Conservation (phyloP, 1,284 basidiomycete genomes). For the Cutaneotrichosporon arboriforme region DNA sequence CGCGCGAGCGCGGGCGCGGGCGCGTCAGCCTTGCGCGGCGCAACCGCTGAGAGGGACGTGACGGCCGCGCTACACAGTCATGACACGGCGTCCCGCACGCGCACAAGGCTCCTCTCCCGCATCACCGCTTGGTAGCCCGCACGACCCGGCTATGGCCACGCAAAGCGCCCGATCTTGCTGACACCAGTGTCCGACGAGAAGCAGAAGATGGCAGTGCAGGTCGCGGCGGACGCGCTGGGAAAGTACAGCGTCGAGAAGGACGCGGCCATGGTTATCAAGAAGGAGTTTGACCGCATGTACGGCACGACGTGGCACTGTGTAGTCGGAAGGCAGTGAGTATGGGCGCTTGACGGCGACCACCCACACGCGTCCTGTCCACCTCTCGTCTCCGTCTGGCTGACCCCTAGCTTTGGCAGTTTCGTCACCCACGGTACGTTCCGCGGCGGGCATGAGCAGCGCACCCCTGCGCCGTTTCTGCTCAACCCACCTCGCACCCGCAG, state of each 20-base stretch:
- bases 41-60: background rate
- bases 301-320: conserved; percentile 87
- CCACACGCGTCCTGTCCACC: background rate
- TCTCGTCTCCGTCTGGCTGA: too few relatives aligned
- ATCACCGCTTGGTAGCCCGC: too few relatives aligned
- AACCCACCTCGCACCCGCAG: background rate
- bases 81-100: too few relatives aligned
- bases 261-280: conserved; percentile 95
- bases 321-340: conserved; percentile 75
- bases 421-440: conserved; percentile 81
- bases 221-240: conserved; percentile 75
- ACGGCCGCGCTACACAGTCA: too few relatives aligned
- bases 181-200: conserved; percentile 74
- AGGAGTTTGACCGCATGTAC: conserved; percentile 87
- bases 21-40: background rate
- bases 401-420: conserved; percentile 74
- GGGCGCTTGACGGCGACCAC: too few relatives aligned
- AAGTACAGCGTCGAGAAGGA: conserved; percentile 95
- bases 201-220: conserved; percentile 87
- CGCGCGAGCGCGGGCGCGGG: background rate
- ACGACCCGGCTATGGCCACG: too few relatives aligned
- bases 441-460: too few relatives aligned
- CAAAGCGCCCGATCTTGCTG: too few relatives aligned
- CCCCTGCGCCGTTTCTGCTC: too few relatives aligned
- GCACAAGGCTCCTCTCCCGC: too few relatives aligned